These are phyloP conservation scores for Trichoderma hamatum DNA, from an alignment of 2,329 filamentous ascomycete genomes.

Conservation along the genomic window DNA sequence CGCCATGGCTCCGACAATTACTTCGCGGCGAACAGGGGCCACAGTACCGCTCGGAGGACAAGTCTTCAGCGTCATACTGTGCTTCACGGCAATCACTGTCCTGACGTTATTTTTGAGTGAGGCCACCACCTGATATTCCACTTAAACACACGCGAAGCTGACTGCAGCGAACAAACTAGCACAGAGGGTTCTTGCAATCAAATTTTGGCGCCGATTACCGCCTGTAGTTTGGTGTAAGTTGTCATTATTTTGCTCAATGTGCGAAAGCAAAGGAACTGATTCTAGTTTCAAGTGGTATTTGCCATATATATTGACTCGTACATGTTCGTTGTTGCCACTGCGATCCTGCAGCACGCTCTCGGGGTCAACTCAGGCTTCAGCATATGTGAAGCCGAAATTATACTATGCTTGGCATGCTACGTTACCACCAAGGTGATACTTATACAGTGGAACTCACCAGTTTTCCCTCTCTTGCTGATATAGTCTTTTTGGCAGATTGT, in stretches of 20 bases:
- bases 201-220: conserved; percentile 46
- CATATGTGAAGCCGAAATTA: conserved; percentile 60
- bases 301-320: conserved; percentile 64
- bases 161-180: conserved; percentile 32
- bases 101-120: conserved; percentile 44
- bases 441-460: neutral
- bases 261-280: neutral
- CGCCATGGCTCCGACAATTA: conserved; percentile 7
- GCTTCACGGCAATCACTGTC: conserved; percentile 40
- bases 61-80: conserved; percentile 42
- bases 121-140: conserved; percentile 24
- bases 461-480: neutral
- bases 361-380: conserved; percentile 55
- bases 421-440: conserved; percentile 61
- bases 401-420: conserved; percentile 64
- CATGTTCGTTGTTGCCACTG: conserved; percentile 60
- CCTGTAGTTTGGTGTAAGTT: conserved; percentile 49
- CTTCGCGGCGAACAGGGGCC: conserved; percentile 9
- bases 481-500: conserved; percentile 37
- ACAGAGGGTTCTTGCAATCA: conserved; percentile 44
- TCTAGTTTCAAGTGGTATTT: conserved; percentile 53
- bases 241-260: too few species aligned
- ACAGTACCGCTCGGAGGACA: conserved; percentile 41
- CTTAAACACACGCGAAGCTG: neutral
- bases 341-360: conserved; percentile 59